Evolutionary conservation across 2,329 filamentous ascomycete genomes (phyloP).

Genomic region (Xylaria sp.): DNA sequence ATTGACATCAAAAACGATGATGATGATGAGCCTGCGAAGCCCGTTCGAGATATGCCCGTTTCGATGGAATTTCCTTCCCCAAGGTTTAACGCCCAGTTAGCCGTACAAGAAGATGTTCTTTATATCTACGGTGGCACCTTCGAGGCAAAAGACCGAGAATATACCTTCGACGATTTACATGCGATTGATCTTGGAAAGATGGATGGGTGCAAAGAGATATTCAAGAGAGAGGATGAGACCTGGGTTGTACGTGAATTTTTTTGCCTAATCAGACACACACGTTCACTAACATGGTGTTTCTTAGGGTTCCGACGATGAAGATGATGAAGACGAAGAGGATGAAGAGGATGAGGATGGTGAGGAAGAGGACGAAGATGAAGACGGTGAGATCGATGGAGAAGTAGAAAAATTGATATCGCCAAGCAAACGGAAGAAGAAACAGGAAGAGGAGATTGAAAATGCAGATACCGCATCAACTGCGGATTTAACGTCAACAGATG

Average conservation of each 20-base stretch:
- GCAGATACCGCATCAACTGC: constrained; percentile 52
- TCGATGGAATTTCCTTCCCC: constrained; percentile 87
- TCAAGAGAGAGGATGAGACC: constrained; percentile 82
- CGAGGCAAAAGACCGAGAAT: constrained; percentile 94
- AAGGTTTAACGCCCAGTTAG: constrained; percentile 89
- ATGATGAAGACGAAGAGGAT: constrained; percentile 55
- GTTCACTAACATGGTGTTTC: constrained; percentile 20
- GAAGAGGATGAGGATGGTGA: constrained; percentile 53
- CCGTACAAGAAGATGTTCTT: constrained; percentile 90
- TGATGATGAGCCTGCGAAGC: constrained; percentile 66
- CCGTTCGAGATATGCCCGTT: constrained; percentile 71
- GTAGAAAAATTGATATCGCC: constrained; percentile 59
- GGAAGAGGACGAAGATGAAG: constrained; percentile 69
- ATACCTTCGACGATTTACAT: constrained; percentile 95
- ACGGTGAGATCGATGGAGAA: constrained; percentile 63
- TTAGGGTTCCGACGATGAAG: constrained; percentile 64
- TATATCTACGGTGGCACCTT: constrained; percentile 97
- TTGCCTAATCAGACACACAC: constrained; percentile 28
- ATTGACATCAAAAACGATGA: constrained; percentile 60
- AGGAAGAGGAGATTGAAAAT: constrained; percentile 55
- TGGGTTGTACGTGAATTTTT: constrained; percentile 73
- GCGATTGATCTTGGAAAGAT: constrained; percentile 93
- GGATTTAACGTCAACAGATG: constrained; percentile 49
- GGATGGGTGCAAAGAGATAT: constrained; percentile 92
- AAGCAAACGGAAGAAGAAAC: constrained; percentile 68